Base-by-base conservation (phyloP, 805 yeast genomes). In the Starmera pachycereana region DNA sequence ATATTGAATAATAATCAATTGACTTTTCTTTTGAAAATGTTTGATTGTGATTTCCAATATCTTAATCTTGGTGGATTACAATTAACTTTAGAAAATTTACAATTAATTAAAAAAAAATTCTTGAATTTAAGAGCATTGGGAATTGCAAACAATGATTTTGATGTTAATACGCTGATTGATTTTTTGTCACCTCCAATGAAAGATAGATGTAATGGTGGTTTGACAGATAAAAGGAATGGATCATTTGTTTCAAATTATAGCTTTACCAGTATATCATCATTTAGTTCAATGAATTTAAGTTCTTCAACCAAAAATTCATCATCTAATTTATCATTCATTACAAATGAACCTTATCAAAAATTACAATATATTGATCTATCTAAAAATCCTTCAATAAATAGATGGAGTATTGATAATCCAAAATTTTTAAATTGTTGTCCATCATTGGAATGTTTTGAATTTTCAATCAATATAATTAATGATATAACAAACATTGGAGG, bases 1-100 rank as follows among this genome's bases (percentile, higher is more conserved):
- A 78, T 81, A 2, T 63, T 81, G 55, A 67, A 60, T 34, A 74
- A 64, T 52, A 72, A 66, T 41, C 83, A 69, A 55, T 59, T 63
- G 50, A 56, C 75, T 58, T 65, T 74, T 40, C 47, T 66, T 9
- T 45, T 74, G 36, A 62, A 64, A 38, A 57, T 57, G 51, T 53
- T 69, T 32, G 65, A 66, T 12, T 51, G 61, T 35, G 62, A 63
- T 35, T 56, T 73, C 32, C 57, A 61, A 33, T 68, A 72, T 54
- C 63, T 82, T 34, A 80, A 81, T 49, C 55, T 82, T 32, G 79
- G 81, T 30, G 89, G 89, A 0, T 62, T 80, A 48, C 82, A 84
- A 0, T 67, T 79, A 13, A 51, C 56, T 7, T 49, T 51, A 40
- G 62, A 58, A 36, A 60, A 65, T 10, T 45, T 65, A 28, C 52